phyloP scores from a whole-genome alignment of 2,329 filamentous ascomycete genomes.

The Blastomyces emzantsi region DNA sequence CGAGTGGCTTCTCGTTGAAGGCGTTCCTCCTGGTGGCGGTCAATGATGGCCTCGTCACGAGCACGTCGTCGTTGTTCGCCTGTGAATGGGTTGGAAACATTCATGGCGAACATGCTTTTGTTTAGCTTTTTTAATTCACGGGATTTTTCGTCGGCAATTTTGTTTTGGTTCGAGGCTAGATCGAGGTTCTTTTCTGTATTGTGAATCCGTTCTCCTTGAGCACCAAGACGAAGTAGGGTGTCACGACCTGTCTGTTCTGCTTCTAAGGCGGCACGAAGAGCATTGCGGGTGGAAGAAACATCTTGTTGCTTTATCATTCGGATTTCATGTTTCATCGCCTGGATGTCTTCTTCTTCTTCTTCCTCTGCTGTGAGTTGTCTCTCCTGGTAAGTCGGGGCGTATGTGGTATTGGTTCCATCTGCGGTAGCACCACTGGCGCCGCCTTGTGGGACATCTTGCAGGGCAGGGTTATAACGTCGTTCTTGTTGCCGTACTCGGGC shows the following conservation, averaged over 20 bases:
- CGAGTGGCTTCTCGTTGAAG: conserved; percentile 48
- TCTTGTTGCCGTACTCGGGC: conserved; percentile 44
- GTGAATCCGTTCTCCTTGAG: conserved; percentile 70
- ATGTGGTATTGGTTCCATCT: conserved; percentile 13
- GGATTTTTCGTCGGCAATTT: conserved; percentile 68
- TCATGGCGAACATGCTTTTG: conserved; percentile 81
- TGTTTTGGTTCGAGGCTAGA: conserved; percentile 64
- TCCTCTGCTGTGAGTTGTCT: conserved; percentile 74
- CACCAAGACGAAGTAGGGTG: conserved; percentile 63
- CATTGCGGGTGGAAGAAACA: conserved; percentile 61
- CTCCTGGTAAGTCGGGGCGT: conserved; percentile 48
- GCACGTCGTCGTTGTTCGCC: conserved; percentile 54
- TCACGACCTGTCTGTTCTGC: conserved; percentile 62
- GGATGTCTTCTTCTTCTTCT: conserved; percentile 64
- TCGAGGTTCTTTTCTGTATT: conserved; percentile 80
- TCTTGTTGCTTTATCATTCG: conserved; percentile 68
- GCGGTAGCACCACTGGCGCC: conserved; percentile 14
- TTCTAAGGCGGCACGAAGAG: conserved; percentile 57
- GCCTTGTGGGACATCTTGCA: conserved; percentile 21
- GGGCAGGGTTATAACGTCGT: conserved; percentile 29
- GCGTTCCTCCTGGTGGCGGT: conserved; percentile 53
- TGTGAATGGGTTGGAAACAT: conserved; percentile 70
- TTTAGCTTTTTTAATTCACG: conserved; percentile 78
- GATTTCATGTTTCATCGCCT: conserved; percentile 65
- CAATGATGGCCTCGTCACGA: conserved; percentile 59